These are phyloP conservation scores for Candida qinlingensis DNA, from an alignment of 805 yeast genomes.

Conservation along the genomic window DNA sequence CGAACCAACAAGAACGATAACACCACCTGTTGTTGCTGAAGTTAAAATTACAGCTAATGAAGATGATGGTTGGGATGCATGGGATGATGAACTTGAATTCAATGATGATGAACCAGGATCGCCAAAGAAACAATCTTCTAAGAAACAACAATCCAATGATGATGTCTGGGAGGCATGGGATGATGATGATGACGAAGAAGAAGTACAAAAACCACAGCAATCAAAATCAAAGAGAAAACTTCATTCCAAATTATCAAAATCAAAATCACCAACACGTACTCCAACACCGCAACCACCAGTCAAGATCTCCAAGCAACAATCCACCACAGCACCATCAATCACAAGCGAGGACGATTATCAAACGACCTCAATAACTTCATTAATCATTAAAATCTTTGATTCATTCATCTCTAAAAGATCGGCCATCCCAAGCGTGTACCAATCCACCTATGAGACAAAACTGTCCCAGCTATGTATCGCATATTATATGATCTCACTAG, in stretches of 20 bases:
- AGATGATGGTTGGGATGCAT: conserved; percentile 13
- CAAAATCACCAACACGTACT: conserved; percentile 11
- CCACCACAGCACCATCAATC: neutral
- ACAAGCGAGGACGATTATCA: neutral
- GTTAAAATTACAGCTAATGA: neutral
- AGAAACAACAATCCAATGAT: conserved; percentile 1
- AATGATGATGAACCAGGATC: conserved; percentile 14
- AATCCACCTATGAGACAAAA: conserved; percentile 9
- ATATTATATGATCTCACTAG: conserved; percentile 16
- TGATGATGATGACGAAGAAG: conserved; percentile 14
- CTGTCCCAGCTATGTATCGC: conserved; percentile 14
- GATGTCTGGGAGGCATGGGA: conserved; percentile 25
- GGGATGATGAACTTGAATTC: conserved; percentile 19
- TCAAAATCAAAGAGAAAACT: conserved; percentile 11
- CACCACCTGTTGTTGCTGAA: no score
- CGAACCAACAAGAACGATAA: no score
- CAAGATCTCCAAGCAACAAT: neutral
- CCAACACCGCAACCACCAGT: neutral
- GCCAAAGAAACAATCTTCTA: neutral
- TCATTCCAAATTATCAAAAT: conserved; percentile 17
- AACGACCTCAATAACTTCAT: conserved; percentile 13
- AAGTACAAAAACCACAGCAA: neutral
- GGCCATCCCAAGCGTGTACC: conserved; percentile 9
- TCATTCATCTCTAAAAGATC: conserved; percentile 13
- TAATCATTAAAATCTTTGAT: conserved; percentile 9